Evolutionary conservation across 2,329 filamentous ascomycete genomes (phyloP).

Genomic region (Aspergillus candidus): DNA sequence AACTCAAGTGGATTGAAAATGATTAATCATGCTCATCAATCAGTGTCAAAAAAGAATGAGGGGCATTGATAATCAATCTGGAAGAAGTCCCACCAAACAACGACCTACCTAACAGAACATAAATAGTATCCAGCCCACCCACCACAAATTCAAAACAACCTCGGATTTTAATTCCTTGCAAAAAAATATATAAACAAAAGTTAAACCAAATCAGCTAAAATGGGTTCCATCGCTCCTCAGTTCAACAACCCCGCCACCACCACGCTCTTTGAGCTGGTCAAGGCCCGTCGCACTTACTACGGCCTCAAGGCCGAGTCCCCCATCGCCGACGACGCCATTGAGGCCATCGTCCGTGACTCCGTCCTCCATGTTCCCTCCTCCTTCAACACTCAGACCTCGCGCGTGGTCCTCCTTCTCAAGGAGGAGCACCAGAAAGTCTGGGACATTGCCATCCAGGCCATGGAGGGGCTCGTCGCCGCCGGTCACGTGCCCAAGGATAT

Average conservation of each 20-base stretch:
- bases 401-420: constrained; percentile 70
- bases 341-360: constrained; percentile 32
- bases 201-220: constrained; percentile 28
- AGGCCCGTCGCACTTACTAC: constrained; percentile 28
- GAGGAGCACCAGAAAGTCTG: constrained; percentile 83
- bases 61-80: too few relatives aligned
- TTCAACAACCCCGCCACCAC: constrained; percentile 30
- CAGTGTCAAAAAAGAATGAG: too few relatives aligned
- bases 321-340: constrained; percentile 28
- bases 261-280: constrained; percentile 26
- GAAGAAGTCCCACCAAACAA: too few relatives aligned
- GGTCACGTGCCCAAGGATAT: constrained; percentile 50
- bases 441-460: constrained; percentile 64
- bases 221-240: constrained; percentile 29
- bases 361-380: constrained; percentile 66
- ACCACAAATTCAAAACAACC: too few relatives aligned
- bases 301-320: constrained; percentile 28
- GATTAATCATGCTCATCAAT: too few relatives aligned
- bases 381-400: constrained; percentile 82
- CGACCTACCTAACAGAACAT: too few relatives aligned
- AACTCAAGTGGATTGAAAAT: too few relatives aligned
- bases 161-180: too few relatives aligned
- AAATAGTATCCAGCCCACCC: too few relatives aligned
- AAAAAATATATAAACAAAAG: too few relatives aligned
- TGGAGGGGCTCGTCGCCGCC: constrained; percentile 37